phyloP scores from a whole-genome alignment of 805 yeast genomes.

The Metschnikowia dekortorum region DNA sequence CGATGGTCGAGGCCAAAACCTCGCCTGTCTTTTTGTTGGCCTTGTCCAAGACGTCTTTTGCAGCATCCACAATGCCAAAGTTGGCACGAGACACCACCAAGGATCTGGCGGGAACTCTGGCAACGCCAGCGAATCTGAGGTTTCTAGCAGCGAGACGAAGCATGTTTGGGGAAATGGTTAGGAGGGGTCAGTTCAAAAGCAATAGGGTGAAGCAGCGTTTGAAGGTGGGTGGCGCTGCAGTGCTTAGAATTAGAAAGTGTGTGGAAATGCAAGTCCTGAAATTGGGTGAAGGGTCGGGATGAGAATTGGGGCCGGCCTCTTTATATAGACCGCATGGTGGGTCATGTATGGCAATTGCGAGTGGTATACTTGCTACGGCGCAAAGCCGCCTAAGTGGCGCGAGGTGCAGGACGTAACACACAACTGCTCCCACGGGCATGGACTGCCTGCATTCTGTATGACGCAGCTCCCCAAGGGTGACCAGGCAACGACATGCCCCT shows the following conservation, averaged over 20 bases:
- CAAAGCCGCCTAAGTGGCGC: conserved; percentile 1
- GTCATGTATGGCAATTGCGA: conserved; percentile 1
- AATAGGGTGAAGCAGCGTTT: no score
- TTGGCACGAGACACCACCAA: conserved; percentile 9
- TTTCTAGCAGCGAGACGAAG: conserved; percentile 14
- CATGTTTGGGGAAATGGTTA: conserved; percentile 3
- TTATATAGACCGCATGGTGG: not conserved
- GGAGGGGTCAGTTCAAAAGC: no score
- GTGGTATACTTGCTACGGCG: conserved; percentile 10
- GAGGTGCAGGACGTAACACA: not conserved
- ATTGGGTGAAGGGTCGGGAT: no score
- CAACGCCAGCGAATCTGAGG: conserved; percentile 5
- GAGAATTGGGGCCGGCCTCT: not conserved
- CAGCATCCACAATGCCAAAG: conserved; percentile 27
- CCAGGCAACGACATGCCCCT: no score
- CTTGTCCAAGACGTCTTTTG: conserved; percentile 32
- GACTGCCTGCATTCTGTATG: no score
- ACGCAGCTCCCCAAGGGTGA: no score
- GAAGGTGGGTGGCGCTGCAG: no score
- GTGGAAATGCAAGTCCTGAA: not conserved
- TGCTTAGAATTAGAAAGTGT: not conserved
- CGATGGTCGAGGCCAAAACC: conserved; percentile 37
- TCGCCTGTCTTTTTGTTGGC: conserved; percentile 38
- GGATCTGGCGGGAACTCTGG: conserved; percentile 9
- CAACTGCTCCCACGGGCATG: not conserved